Base-by-base conservation (phyloP, 768 basidiomycete genomes). In the Kwoniella newhampshirensis region DNA sequence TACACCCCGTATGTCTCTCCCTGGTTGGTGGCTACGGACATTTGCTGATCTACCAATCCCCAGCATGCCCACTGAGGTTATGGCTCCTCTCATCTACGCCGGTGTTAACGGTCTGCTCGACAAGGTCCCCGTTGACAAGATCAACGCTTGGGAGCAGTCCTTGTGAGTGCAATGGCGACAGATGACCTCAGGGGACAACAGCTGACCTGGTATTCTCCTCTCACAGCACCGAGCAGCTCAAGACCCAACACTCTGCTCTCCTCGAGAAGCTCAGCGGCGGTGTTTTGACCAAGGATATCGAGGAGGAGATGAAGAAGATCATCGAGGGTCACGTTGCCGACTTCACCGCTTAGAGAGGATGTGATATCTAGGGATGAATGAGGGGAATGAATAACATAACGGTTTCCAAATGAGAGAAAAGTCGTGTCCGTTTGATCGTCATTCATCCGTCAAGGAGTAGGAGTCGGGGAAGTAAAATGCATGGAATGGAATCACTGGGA, bases 41-140 rank as follows among this genome's bases (percentile, higher is more conserved):
- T 32, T 13, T 32, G 6, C 44, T n/a, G n/a, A 21, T 30, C 11
- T 20, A 4, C 36, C 6, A n/a, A n/a, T 13, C 17, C 27, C 6
- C 88, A 93, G 78, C 90, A 80, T 97, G 73, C 79, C 92, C 39
- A 93, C 89, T 78, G 94, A 98, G 81, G 81, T 97, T 64, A 93
- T 96, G 83, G 94, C 96, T 62, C 94, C 94, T 66, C 90, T 97
- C 78, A 92, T 98, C 82, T 97, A 94, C 78, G 96, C 94, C 66
- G 94, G 94, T 86, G 96, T 99, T 71, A 93, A 98, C 80, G 96
- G 96, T 90, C 57, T 89, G 85, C 91, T 99, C 70, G 96, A 98
- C 78, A 81, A 89, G 26, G 89, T 99, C 79, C 88, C 91, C 42
- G 92, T 96, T 51, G 90, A 96, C 71, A 82, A 92, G 82, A 93